Evolutionary conservation across 1,139 yeast species (phyloP).

Genomic region (Yamadazyma atlantica): DNA sequence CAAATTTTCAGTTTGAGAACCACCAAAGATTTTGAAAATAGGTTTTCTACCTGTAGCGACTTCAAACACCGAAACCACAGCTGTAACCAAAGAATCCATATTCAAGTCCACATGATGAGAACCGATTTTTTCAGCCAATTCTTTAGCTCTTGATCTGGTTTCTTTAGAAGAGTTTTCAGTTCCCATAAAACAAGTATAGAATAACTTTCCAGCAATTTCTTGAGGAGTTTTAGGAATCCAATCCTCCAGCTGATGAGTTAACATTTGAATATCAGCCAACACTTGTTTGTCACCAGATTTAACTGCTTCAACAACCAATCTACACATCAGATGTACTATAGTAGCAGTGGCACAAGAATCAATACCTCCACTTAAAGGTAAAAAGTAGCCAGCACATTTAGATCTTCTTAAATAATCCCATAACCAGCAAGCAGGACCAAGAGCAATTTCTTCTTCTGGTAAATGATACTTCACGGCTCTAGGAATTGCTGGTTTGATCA

Average conservation of each 20-base stretch:
- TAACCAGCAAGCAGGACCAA: constrained; percentile 98
- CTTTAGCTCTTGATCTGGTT: constrained; percentile 82
- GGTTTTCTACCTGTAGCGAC: constrained; percentile 90
- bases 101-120: constrained; percentile 89
- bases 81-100: constrained; percentile 79
- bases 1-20: constrained; percentile 83
- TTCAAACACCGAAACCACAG: constrained; percentile 76
- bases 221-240: constrained; percentile 74
- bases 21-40: constrained; percentile 88
- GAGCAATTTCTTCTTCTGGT: constrained; percentile 95
- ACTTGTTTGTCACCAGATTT: constrained; percentile 71
- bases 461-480: constrained; percentile 59
- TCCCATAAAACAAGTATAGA: constrained; percentile 94
- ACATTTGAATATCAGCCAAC: constrained; percentile 64
- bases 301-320: constrained; percentile 70
- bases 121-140: constrained; percentile 72
- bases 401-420: constrained; percentile 97
- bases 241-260: constrained; percentile 49
- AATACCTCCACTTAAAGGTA: constrained; percentile 95
- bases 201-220: constrained; percentile 71
- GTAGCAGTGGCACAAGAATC: constrained; percentile 98
- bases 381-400: constrained; percentile 83
- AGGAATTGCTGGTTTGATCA: constrained; percentile 58
- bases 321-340: constrained; percentile 92
- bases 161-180: constrained; percentile 88